Evolutionary conservation across 805 yeast genomes (phyloP), one percentile per base, ranked within the genome.

Genomic region (Scheffersomyces lignosus): DNA sequence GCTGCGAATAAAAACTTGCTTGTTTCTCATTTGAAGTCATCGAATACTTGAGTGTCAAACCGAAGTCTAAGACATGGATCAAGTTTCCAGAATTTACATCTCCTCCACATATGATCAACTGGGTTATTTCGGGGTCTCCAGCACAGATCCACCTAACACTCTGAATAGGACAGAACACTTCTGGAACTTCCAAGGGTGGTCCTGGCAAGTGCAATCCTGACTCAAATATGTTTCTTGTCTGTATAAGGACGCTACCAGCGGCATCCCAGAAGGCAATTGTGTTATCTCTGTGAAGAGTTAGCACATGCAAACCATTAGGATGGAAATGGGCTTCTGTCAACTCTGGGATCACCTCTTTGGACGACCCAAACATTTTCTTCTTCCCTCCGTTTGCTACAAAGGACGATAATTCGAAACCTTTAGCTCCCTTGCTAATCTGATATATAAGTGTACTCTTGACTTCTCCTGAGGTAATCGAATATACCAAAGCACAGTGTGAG

Each of bases 181-280:
- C 48, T 7, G 48, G 50, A 6, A 50, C 41, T 4, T 31, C 44
- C 14, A 50, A 28, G 1, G 68, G 58, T 3, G 48, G 38, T 0
- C 72, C 73, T 3, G 83, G 81, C 15, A 60, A 54, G 50, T 87
- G 82, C 6, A 88, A 76, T 37, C 78, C 75, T 3, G 79, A 68
- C 34, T 86, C 95, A 42, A 75, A 74, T 4, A 83, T 43, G 1
- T 86, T 75, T 47, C 97, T 74, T 1, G 96, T 93, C 36, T 81
- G 81, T 10, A 93, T 66, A 29, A 80, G 62, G 12, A 78, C 77
- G 0, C 95, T 96, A 25, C 81, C 81, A 22, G 80, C 73, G 1
- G 87, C 84, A 59, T 93, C 99, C 97, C 98, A 93, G 54, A 93
- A 93, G 1, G 80, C 96, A 25, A 93, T 52, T 0, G 95, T 77